Conservation (phyloP, 2,329 filamentous ascomycete species). For the Colletotrichum sp. region DNA sequence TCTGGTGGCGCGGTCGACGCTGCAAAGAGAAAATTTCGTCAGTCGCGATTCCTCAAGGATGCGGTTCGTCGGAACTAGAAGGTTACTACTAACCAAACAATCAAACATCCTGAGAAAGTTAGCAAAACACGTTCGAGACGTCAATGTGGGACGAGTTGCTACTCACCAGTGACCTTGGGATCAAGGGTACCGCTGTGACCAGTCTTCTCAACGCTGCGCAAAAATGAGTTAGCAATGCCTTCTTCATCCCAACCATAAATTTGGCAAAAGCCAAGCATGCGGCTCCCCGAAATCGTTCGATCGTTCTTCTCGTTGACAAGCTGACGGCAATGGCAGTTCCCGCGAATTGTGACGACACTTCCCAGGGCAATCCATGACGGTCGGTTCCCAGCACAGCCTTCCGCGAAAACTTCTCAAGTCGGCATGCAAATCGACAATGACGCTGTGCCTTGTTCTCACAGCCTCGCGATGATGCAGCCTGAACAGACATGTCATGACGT, state of each 20-base stretch:
- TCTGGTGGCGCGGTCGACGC: constrained; percentile 92
- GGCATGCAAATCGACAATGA: neutral
- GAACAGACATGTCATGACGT: neutral
- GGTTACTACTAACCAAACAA: constrained; percentile 18
- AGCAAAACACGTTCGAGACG: constrained; percentile 62
- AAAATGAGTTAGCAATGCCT: neutral
- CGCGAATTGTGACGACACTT: neutral
- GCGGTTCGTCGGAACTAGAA: neutral
- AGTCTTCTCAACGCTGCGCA: constrained; percentile 83
- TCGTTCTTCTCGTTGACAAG: neutral
- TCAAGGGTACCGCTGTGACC: constrained; percentile 98
- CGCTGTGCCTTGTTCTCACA: neutral
- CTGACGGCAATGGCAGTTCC: constrained; percentile 1
- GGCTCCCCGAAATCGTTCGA: neutral
- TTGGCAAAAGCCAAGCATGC: neutral
- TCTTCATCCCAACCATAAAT: neutral
- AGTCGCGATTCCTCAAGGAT: neutral
- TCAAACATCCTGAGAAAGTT: constrained; percentile 21
- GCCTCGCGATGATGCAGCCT: neutral
- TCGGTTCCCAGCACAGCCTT: neutral
- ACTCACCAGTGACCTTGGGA: constrained; percentile 86
- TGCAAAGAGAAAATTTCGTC: neutral
- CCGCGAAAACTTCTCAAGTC: neutral
- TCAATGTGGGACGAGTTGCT: constrained; percentile 69
- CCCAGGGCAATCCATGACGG: neutral